Conservation (phyloP, 2,329 filamentous ascomycete genomes). For the Chaetothyriales sp. region DNA sequence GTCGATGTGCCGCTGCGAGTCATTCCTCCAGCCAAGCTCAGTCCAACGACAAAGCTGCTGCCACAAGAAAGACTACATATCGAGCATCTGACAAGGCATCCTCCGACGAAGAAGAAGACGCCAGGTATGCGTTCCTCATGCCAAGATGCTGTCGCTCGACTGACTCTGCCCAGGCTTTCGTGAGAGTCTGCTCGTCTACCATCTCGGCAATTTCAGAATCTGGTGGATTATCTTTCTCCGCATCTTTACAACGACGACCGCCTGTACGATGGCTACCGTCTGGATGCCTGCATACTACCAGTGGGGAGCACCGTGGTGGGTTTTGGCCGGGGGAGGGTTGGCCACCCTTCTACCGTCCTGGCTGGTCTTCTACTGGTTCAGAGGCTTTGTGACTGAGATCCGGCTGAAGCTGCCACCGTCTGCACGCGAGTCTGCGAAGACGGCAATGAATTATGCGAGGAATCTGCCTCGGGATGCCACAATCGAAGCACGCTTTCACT, state of each 20-base stretch:
- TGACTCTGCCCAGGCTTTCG: conserved; percentile 9
- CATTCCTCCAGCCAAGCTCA: conserved; percentile 15
- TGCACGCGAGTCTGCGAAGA: conserved; percentile 45
- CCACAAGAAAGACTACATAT: conserved; percentile 17
- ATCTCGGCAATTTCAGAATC: conserved; percentile 52
- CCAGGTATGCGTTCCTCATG: background rate
- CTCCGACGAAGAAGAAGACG: conserved; percentile 5
- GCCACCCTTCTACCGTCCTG: conserved; percentile 48
- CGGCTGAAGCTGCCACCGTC: conserved; percentile 52
- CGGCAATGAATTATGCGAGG: conserved; percentile 28
- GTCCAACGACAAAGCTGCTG: conserved; percentile 13
- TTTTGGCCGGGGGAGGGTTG: conserved; percentile 10
- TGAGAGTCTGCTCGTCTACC: conserved; percentile 54
- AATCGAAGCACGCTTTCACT: conserved; percentile 32
- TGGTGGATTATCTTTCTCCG: conserved; percentile 57
- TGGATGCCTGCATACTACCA: conserved; percentile 44
- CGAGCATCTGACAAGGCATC: conserved; percentile 13
- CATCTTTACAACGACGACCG: conserved; percentile 54
- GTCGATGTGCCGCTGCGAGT: conserved; percentile 14
- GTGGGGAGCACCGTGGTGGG: conserved; percentile 23
- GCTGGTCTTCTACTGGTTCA: conserved; percentile 48
- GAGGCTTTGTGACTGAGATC: conserved; percentile 58
- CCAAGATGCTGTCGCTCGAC: background rate
- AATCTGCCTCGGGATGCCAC: conserved; percentile 30
- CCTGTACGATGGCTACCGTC: conserved; percentile 49